Evolutionary conservation across 106 monocot genomes (phyloP).

Genomic region (Acorus gramineus): DNA sequence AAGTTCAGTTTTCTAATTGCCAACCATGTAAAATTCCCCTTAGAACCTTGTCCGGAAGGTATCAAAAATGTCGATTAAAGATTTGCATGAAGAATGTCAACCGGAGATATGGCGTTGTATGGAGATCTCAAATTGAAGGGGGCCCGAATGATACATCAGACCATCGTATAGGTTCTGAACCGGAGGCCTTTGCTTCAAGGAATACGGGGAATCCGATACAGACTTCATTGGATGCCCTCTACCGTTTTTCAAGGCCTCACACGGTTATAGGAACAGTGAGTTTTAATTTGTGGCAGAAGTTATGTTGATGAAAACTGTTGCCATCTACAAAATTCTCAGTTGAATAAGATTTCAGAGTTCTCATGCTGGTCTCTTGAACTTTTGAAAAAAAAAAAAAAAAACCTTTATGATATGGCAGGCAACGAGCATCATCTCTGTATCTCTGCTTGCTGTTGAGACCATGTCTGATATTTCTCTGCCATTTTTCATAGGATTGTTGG

Average conservation of each 20-base stretch:
- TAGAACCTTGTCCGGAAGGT: constrained; percentile 6
- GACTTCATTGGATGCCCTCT: constrained; percentile 51
- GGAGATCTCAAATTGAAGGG: constrained; percentile 5
- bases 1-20: constrained; percentile 8
- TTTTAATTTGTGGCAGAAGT: constrained; percentile 19
- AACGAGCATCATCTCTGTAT: constrained; percentile 85
- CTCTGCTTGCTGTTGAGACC: constrained; percentile 69
- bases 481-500: constrained; percentile 64
- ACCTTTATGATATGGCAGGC: constrained; percentile 35
- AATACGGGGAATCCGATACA: constrained; percentile 21
- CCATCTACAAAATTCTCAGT: background rate
- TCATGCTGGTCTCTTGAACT: background rate
- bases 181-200: constrained; percentile 25
- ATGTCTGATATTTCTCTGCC: constrained; percentile 69
- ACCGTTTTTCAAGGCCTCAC: constrained; percentile 84
- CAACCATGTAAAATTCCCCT: constrained; percentile 2
- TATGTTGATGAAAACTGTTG: background rate
- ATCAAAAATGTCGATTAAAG: constrained; percentile 5
- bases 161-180: constrained; percentile 45
- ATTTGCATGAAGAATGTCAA: background rate
- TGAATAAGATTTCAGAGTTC: background rate
- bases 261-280: constrained; percentile 93
- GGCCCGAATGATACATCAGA: constrained; percentile 33
- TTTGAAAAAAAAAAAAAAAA: background rate
- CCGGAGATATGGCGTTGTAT: constrained; percentile 1